Evolutionary conservation across 2,329 filamentous ascomycete genomes (phyloP), one percentile per base, ranked within the genome.

Genomic region (Colletotrichum siamense): DNA sequence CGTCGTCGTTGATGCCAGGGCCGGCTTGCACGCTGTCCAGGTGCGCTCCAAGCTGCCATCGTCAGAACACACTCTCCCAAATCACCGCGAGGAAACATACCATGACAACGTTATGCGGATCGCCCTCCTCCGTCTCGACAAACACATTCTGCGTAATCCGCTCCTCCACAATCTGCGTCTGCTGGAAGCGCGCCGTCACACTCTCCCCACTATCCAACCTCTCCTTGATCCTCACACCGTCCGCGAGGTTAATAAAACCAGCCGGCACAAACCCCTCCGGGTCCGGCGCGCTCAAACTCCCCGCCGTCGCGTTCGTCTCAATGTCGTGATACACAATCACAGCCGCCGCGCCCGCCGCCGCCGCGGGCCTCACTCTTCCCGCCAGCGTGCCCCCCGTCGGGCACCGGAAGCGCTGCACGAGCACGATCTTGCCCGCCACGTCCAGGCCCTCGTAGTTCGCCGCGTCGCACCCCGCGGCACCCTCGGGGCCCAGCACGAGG

Each of bases 1-100:
- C 87, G 69, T 89, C 86, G 61, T 89, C 87, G 70, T 89, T 88
- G 75, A 89, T 85, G 4, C 87, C 87, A 1, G 87, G 84, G 0
- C 87, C 87, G 6, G 84, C 85, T 49, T 86, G 84, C 2, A 88
- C 87, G 0, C 83, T 85, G 80, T 88, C 87, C 2, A 87, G 82
- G 71, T 88, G 87, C 1, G 85, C 87, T n/a, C 87, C 86, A 0
- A 88, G 81, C 81, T 77, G 26, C 6, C 28, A 22, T 15, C 15
- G 16, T 69, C 18, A 24, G 62, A 61, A 22, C 18, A 13, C 9
- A 12, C 2, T 65, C 6, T 13, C 3, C 44, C 6, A 4, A 4
- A 22, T 22, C 6, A 49, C n/a, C n/a, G n/a, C n/a, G n/a, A n/a
- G n/a, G n/a, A n/a, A 13, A 32, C 69, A 22, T 22, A 79, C 77